Conservation (phyloP, 306 rosid genomes). For the Crotalaria pallida region DNA sequence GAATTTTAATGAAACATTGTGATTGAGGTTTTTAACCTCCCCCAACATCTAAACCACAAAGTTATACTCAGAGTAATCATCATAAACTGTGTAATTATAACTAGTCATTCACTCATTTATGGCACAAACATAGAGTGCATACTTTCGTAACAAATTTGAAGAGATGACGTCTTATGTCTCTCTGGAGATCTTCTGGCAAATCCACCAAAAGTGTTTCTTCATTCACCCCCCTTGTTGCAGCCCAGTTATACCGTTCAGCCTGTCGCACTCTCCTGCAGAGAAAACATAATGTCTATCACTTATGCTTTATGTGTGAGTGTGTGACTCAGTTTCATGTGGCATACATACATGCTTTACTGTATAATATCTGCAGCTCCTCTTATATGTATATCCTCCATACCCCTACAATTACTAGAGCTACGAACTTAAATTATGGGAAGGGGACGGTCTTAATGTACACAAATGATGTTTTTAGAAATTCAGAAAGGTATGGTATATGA, state of each 20-base stretch:
- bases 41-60: background rate
- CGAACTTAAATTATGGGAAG: background rate
- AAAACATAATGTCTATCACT: slow-evolving; percentile 1
- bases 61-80: too few species aligned
- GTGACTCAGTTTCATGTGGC: background rate
- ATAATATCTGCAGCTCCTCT: background rate
- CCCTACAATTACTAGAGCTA: background rate
- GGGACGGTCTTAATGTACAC: background rate
- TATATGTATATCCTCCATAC: background rate
- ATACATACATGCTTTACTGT: background rate
- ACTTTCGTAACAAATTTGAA: slow-evolving; percentile 32
- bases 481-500: background rate
- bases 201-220: slow-evolving; percentile 67
- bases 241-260: slow-evolving; percentile 82
- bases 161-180: slow-evolving; percentile 81
- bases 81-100: background rate
- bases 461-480: background rate
- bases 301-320: background rate
- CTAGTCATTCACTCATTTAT: background rate
- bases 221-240: slow-evolving; percentile 88
- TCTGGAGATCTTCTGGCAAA: slow-evolving; percentile 86
- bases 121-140: background rate
- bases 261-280: slow-evolving; percentile 61
- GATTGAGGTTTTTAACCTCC: background rate
- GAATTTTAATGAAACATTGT: background rate